phyloP scores from a whole-genome alignment of 441 rosid genomes.

The Sinapis alba region DNA sequence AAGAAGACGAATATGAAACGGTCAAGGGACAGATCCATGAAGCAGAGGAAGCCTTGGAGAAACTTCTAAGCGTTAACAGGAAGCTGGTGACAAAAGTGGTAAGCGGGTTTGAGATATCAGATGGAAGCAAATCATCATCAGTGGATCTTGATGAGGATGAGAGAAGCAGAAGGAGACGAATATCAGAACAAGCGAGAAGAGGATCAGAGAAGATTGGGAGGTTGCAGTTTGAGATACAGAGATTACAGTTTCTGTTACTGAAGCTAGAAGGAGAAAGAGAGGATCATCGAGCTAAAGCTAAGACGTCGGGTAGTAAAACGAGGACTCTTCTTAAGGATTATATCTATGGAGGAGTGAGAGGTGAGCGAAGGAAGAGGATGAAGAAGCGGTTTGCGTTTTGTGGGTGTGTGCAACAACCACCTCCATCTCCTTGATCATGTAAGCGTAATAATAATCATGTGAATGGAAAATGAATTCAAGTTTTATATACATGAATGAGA shows the following conservation, averaged over 20 bases:
- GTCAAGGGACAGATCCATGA: slow-evolving; percentile 82
- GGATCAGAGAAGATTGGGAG: slow-evolving; percentile 84
- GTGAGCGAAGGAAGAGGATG: slow-evolving; percentile 42
- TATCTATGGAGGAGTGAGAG: slow-evolving; percentile 62
- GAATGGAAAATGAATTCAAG: background rate
- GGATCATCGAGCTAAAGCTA: slow-evolving; percentile 55
- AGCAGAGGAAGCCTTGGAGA: slow-evolving; percentile 66
- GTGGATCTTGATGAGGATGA: slow-evolving; percentile 55
- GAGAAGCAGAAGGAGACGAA: slow-evolving; percentile 45
- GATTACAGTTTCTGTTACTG: slow-evolving; percentile 71
- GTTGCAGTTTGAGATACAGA: slow-evolving; percentile 92
- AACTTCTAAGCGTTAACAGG: slow-evolving; percentile 61
- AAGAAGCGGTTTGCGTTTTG: slow-evolving; percentile 65
- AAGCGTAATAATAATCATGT: slow-evolving; percentile 28
- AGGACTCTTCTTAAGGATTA: slow-evolving; percentile 81
- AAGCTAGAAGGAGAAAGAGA: slow-evolving; percentile 73
- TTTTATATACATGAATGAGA: slow-evolving; percentile 13
- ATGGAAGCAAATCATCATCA: slow-evolving; percentile 49
- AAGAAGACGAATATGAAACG: slow-evolving; percentile 62
- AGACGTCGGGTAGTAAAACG: slow-evolving; percentile 41
- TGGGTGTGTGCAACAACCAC: slow-evolving; percentile 74
- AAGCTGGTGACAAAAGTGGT: slow-evolving; percentile 57
- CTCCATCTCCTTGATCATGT: slow-evolving; percentile 40
- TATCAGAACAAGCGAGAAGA: slow-evolving; percentile 78
- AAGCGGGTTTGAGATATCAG: slow-evolving; percentile 45